Base-by-base conservation (phyloP, 768 basidiomycete species). In the Leccinum sublutescens region DNA sequence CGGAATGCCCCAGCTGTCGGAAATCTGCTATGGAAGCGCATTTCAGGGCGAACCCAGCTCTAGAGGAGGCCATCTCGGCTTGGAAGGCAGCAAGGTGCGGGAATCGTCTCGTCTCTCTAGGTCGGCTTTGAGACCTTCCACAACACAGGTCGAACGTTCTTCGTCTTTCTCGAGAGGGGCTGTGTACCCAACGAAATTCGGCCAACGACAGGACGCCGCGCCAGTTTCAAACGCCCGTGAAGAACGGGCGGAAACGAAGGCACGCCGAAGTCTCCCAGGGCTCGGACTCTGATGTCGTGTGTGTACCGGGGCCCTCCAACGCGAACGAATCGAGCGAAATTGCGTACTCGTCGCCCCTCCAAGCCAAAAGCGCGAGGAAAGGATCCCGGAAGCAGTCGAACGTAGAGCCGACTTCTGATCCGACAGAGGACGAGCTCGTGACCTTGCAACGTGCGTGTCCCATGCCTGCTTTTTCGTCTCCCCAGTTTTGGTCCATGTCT, bases 1-100 rank as follows among this genome's bases (percentile, higher is more conserved):
- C 83, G 25, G 85, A 87, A 68, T 93, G 92, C 64, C 91, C 92
- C 8, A 77, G 75, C 17, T 94, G 92, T 71, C 80, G 88, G 19
- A 84, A 85, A 64, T 59, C 71, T 19, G 73, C 81, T 0, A 78
- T 78, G 12, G 90, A 92, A 68, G 79, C 79, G 3, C 83, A 87
- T 49, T 75, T 94, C 56, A 75, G 89, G 62, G 79, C 83, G 38
- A 90, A 90, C 67, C 76, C 82, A n/a, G 79, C 75, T n/a, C 68
- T 93, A 49, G 92, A 91, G 69, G 87, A 85, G 60, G 80, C 80
- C 11, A 82, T 90, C 3, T 72, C 77, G n/a, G 78, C 84, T n/a
- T 94, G 91, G 89, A 83, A 82, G 59, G 72, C 71, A 36, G 83
- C 86, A 21, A 84, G 92, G 91, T 92, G 61, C 54, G 79, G 19